A percentile compares a stretch with the other conserved stretches of the same genome.
These are phyloP conservation scores for Pouteria glomerata DNA, from an alignment of 148 eudicot species.

Conservation along the genomic window DNA sequence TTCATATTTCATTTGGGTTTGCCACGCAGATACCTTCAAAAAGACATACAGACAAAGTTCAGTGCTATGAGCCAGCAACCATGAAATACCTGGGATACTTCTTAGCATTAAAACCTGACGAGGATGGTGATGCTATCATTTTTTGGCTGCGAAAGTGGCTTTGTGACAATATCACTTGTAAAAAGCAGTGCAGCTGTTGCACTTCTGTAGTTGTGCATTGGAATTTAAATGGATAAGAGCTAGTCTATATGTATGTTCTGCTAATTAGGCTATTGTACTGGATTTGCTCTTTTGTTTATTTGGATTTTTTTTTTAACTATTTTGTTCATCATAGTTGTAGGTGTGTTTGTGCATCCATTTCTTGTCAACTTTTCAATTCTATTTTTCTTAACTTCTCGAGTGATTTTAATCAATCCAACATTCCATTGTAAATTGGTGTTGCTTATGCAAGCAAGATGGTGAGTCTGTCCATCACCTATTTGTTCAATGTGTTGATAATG, in stretches of 20 bases:
- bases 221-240: not conserved
- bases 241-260: not conserved
- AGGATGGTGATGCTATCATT: constrained; percentile 40
- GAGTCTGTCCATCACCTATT: no score
- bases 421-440: no score
- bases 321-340: not conserved
- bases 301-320: not conserved
- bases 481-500: no score
- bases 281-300: not conserved
- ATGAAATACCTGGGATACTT: constrained; percentile 95
- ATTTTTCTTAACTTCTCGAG: no score
- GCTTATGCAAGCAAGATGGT: no score
- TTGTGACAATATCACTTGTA: not conserved
- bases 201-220: not conserved
- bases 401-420: no score
- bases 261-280: constrained; percentile 1
- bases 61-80: constrained; percentile 98
- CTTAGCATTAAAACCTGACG: constrained; percentile 75
- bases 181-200: not conserved
- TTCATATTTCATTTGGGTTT: constrained; percentile 7
- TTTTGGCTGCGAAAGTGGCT: not conserved
- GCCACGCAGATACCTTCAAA: constrained; percentile 79
- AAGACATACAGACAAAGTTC: constrained; percentile 89
- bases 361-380: no score
- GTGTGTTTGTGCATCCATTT: not conserved